Evolutionary conservation across 495 filamentous ascomycete genomes (phyloP).

Genomic region (Zalerion maritima): DNA sequence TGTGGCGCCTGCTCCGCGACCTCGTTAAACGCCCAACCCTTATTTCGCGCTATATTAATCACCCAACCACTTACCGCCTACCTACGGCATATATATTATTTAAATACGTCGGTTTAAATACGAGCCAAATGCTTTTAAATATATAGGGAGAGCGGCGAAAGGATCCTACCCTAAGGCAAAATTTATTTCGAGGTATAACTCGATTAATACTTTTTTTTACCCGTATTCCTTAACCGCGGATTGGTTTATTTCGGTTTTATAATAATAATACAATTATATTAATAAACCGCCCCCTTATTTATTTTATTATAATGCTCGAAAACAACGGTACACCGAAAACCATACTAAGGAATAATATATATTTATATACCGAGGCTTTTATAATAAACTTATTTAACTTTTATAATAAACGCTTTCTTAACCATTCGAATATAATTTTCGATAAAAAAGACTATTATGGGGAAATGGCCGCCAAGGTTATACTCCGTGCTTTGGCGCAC

Average conservation of each 20-base stretch:
- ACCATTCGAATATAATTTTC: conserved; percentile 16
- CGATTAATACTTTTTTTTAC: conserved; percentile 19
- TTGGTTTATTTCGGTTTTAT: conserved; percentile 21
- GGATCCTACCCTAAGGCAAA: conserved; percentile 10
- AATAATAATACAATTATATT: conserved; percentile 14
- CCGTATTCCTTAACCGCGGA: conserved; percentile 14
- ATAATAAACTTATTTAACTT: conserved; percentile 14
- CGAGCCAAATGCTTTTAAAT: conserved; percentile 21
- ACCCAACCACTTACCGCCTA: conserved; percentile 4
- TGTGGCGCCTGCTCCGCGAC: conserved; percentile 5
- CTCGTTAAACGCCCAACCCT: conserved; percentile 6
- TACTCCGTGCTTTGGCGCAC: conserved; percentile 14
- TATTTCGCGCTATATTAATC: conserved; percentile 5
- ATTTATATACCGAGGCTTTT: conserved; percentile 12
- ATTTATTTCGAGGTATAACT: conserved; percentile 17
- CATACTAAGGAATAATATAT: conserved; percentile 15
- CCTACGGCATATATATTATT: conserved; percentile 13
- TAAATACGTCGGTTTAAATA: conserved; percentile 9
- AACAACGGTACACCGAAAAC: conserved; percentile 18
- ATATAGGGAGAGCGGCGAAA: conserved; percentile 12
- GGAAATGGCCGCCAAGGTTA: conserved; percentile 14
- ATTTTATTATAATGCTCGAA: conserved; percentile 15
- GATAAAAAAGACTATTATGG: conserved; percentile 12
- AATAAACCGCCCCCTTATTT: conserved; percentile 19
- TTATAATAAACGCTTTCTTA: conserved; percentile 16